Evolutionary conservation across 345 rosid genomes (phyloP), one percentile per base, ranked within the genome.

Genomic region (Aethionema arabicum): DNA sequence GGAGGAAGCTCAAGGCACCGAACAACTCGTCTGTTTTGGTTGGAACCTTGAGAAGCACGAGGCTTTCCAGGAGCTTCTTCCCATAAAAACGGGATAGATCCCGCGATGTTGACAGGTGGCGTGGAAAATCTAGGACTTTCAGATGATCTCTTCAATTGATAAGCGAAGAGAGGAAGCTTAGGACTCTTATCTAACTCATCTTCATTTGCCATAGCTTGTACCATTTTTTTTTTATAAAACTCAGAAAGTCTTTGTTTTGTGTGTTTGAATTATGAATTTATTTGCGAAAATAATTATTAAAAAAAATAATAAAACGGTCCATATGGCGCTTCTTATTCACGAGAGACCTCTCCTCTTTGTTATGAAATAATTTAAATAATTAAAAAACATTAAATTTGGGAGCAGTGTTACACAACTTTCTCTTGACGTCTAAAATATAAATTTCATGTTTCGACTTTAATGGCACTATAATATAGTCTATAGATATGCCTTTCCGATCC

Each of bases 41-140:
- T 68, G 7, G 61, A 35, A n/a, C 6, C 4, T 4, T 40, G 54
- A 27, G 61, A 63, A 7, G 68, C 72, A 27, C 88, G 81, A 4
- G 98, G 98, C 83, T 74, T 83, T 9, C 98, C 96, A 0, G 95
- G 98, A 10, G 79, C 93, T 72, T 88, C 96, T 67, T 89, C 98
- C 96, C 98, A 92, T 68, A 72, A 60, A 70, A 92, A 92, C 0
- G 96, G 98, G 5, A 92, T 69, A 6, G 96, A 77, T n/a, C 75
- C 92, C 4, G 57, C 59, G 9, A 75, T 29, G 59, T 79, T 71
- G 48, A 85, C 56, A 21, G 96, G 93, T 3, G 96, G 85, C 0
- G 98, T 82, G 6, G 51, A 37, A 68, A 59, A 40, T 8, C 82
- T 84, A 1, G 83, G 69, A 3, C 77, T 42, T 50, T 80, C 75